Percentiles rank a stretch among this genome's conserved stretches.
Conservation (phyloP, 225 moss, liverwort and hornwort genomes). For the Straminergon stramineum region DNA sequence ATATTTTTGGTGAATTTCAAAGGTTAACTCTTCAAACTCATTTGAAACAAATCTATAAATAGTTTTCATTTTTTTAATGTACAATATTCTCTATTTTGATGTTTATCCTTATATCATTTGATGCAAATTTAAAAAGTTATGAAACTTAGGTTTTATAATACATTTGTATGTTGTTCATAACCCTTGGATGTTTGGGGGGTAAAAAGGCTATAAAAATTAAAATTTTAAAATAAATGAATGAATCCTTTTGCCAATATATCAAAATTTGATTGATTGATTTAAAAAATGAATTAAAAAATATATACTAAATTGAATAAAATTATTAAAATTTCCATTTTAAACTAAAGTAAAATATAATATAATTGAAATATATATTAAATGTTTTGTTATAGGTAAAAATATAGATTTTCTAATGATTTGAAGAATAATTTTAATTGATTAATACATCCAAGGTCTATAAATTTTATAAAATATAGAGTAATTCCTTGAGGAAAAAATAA, state of each 20-base stretch:
- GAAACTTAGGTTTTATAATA: background rate
- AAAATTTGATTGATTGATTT: background rate
- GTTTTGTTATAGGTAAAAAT: background rate
- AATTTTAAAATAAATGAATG: background rate
- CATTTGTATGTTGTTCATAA: background rate
- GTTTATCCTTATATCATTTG: background rate
- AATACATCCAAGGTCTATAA: background rate
- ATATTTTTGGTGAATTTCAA: background rate
- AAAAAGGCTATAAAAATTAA: background rate
- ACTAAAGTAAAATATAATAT: background rate
- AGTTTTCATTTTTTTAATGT: background rate
- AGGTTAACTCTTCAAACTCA: background rate
- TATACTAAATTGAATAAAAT: background rate
- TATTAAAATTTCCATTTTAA: rapidly evolving
- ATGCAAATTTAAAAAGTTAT: background rate
- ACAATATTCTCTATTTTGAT: background rate
- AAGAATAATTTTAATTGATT: background rate
- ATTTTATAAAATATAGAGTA: no score
- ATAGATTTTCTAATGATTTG: background rate
- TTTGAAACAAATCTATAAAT: background rate
- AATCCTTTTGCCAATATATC: background rate
- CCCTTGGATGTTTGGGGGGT: background rate
- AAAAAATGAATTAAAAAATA: background rate
- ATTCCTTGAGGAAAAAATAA: background rate
- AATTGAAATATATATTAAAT: background rate